Evolutionary conservation across 352 stramenopile genomes (phyloP), one percentile per base, ranked within the genome.

Genomic region (Phytophthora nicotianae): DNA sequence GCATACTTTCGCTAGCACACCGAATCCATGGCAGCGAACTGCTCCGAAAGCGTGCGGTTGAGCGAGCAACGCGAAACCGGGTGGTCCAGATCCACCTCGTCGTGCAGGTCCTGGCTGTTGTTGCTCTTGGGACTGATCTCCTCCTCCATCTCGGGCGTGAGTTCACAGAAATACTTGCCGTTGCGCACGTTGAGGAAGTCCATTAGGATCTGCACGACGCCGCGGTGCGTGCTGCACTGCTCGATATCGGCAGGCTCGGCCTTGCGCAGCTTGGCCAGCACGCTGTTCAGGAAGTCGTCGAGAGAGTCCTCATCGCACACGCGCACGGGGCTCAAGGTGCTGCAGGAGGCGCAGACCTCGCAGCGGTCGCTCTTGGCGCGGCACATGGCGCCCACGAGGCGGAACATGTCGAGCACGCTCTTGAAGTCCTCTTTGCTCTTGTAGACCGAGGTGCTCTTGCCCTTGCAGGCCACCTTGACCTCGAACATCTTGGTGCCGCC

Each of bases 351-450:
- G 68, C 83, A 91, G 3, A 89, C 69, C 4, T 81, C 66, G 60
- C 81, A 90, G 26, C 65, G 75, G 42, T 73, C 66, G 27, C 61
- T 75, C 58, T 76, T 75, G 60, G 71, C 74, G 42, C 81, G 79
- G 40, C 72, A 76, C 83, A 91, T 91, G 62, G 81, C 77, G 33
- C 74, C 79, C 8, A 89, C 81, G 27, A 91, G 83, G 68, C 85
- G 83, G 62, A 91, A 89, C 83, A 91, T 91, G 68, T 89, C 78
- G 37, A 90, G 72, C 51, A 91, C 79, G 65, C 78, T 89, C 65
- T 88, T 87, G 55, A 92, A 90, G 65, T 92, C 83, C 62, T 92
- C 79, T 60, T 89, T 90, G 58, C 78, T 90, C 79, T 94, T 94
- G 77, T 89, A 90, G 59, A 89, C 77, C 20, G 74, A 81, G 45